Conservation (phyloP, 106 monocot species). For the Allium sativum region DNA sequence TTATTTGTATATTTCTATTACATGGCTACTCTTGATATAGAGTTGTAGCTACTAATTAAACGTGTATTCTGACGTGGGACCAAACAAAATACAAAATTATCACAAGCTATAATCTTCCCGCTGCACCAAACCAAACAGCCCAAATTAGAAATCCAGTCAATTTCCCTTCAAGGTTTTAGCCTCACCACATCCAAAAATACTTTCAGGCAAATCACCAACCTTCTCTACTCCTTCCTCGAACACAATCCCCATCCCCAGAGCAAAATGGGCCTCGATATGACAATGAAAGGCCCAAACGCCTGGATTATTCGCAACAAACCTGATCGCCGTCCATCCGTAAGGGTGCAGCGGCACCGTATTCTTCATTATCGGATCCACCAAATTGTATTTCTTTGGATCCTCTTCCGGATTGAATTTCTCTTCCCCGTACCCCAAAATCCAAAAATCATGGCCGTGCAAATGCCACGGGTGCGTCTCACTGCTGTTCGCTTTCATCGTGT, state of each 20-base stretch:
- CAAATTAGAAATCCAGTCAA: neutral
- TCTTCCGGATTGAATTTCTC: constrained; percentile 54
- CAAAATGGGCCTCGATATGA: constrained; percentile 83
- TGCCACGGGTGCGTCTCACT: constrained; percentile 99
- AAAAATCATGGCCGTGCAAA: constrained; percentile 96
- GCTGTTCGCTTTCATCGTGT: constrained; percentile 45
- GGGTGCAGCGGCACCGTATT: constrained; percentile 78
- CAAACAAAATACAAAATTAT: no score
- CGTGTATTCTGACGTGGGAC: no score
- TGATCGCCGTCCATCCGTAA: constrained; percentile 74
- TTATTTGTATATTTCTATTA: no score
- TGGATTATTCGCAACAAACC: constrained; percentile 72
- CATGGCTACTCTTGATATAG: no score
- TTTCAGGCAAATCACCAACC: constrained; percentile 38
- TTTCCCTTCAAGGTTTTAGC: constrained; percentile 10
- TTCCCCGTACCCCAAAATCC: constrained; percentile 77
- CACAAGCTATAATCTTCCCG: no score
- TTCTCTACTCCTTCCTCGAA: constrained; percentile 59
- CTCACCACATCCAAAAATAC: constrained; percentile 57
- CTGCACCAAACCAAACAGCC: no score
- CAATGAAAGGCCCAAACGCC: constrained; percentile 94
- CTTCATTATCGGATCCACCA: constrained; percentile 79
- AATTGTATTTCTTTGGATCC: constrained; percentile 35
- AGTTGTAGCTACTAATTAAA: no score
- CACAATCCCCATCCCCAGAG: constrained; percentile 88